A percentile compares a stretch with the other conserved stretches of the same genome.
phyloP scores from a whole-genome alignment of 2,329 filamentous ascomycete species.

The Aspergillus bombycis region DNA sequence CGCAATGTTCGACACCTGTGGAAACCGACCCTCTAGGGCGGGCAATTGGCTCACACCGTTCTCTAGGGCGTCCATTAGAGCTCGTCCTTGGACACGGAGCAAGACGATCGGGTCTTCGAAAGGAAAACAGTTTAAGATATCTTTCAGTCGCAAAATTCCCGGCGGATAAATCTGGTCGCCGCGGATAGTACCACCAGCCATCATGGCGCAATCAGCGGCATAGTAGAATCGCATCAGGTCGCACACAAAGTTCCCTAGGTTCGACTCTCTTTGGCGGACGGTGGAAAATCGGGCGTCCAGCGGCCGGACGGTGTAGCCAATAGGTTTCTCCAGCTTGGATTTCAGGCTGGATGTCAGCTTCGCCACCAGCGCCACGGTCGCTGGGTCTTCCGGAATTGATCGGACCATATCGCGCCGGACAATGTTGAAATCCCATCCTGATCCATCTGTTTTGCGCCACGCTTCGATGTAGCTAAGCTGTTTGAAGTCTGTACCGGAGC shows the following conservation, averaged over 20 bases:
- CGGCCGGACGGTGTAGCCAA: constrained; percentile 80
- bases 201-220: constrained; percentile 76
- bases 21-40: constrained; percentile 80
- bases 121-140: constrained; percentile 86
- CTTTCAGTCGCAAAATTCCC: constrained; percentile 74
- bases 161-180: constrained; percentile 88
- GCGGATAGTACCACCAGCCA: constrained; percentile 83
- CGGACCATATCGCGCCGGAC: constrained; percentile 73
- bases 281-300: constrained; percentile 87
- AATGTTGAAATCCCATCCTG: constrained; percentile 78
- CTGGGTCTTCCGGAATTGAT: constrained; percentile 65
- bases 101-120: constrained; percentile 90
- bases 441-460: constrained; percentile 57
- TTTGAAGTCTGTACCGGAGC: constrained; percentile 89
- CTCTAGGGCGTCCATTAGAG: constrained; percentile 78
- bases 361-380: constrained; percentile 65
- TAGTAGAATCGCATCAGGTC: constrained; percentile 89
- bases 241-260: constrained; percentile 87
- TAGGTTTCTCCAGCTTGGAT: constrained; percentile 75
- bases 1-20: constrained; percentile 81
- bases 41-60: constrained; percentile 81
- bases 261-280: constrained; percentile 75
- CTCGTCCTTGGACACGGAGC: constrained; percentile 70
- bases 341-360: constrained; percentile 73
- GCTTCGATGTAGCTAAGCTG: constrained; percentile 87